Evolutionary conservation across 306 rosid species (phyloP).

Genomic region (Cucurbita argyrosperma): DNA sequence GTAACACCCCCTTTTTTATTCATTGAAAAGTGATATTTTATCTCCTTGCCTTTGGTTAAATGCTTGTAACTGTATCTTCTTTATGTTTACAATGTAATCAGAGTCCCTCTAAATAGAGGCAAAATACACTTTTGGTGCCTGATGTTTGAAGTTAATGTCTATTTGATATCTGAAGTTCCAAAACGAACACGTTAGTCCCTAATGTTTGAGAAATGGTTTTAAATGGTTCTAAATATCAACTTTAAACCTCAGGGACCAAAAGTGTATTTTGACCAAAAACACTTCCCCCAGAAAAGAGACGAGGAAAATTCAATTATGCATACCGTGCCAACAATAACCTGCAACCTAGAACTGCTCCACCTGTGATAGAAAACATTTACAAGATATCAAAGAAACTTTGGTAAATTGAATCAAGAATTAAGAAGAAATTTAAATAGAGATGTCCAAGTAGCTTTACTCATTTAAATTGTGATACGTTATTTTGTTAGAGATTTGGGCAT

Average conservation of each 20-base stretch:
- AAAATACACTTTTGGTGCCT: no score
- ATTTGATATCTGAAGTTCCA: no score
- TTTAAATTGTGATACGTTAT: not conserved
- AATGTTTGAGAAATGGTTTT: no score
- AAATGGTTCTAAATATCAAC: no score
- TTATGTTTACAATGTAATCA: not conserved
- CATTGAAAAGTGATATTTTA: not conserved
- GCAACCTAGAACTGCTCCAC: conserved; percentile 80
- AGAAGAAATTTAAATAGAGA: not conserved
- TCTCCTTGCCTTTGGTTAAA: not conserved
- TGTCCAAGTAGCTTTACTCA: not conserved
- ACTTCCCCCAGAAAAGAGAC: not conserved
- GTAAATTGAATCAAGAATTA: not conserved
- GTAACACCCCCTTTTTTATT: not conserved
- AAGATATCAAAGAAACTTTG: conserved; percentile 3
- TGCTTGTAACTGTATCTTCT: not conserved
- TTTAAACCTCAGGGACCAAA: no score
- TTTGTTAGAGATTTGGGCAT: not conserved
- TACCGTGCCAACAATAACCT: conserved; percentile 91
- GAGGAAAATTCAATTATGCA: conserved; percentile 17
- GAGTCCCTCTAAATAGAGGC: no score
- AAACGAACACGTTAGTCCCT: no score
- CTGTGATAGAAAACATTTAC: conserved; percentile 21
- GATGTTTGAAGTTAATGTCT: no score
- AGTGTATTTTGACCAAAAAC: no score